Base-by-base conservation (phyloP, 2,329 filamentous ascomycete genomes). In the Colletotrichum trifolii region DNA sequence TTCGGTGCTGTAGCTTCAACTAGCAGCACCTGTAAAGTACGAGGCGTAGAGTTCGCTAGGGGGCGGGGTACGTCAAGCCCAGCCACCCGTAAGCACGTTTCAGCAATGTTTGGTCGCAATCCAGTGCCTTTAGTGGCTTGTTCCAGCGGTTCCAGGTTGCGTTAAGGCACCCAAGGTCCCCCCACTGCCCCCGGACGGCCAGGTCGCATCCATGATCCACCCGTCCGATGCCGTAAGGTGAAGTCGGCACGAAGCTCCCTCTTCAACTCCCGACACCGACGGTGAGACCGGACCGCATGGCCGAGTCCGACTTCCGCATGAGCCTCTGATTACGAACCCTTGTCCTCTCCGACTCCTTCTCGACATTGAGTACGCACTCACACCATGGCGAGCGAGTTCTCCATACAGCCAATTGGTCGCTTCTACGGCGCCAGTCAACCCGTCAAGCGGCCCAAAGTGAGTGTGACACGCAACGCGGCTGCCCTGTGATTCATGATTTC, bases 391-490 rank as follows among this genome's bases (percentile, higher is more conserved):
- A 54, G 42, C 40, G 53, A 64, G 49, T 94, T 93, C 74, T 76
- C 87, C 33, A 87, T 94, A 66, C 86, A 91, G 70, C 91, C 91
- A n/a, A 79, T 91, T 58, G 81, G 84, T 62, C 87, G 89, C 53
- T 95, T 95, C 74, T 80, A 81, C 45, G 89, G 90, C 61, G 82
- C 83, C 53, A 90, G 88, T 73, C 87, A 91, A 66, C 84, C 90
- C 4, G 90, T 96, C 66, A 89, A 90, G 73, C 84, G 92, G 69
- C 93, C 93, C 17, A 92, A 87, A 81, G 91, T 91, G 77, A 71
- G 78, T 46, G 78, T 46, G 15, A 46, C 17, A 2, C 17, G 3
- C 42, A 43, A 43, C 12, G 8, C 11, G 25, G 25, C 25, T 25
- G 25, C 25, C 25, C 25, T 25, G 25, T 25, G 25, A 25, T 25